Percentiles rank a stretch among this genome's conserved stretches.
These are phyloP conservation scores for Coprinopsis marcescibilis DNA, from an alignment of 768 basidiomycete genomes.

Conservation along the genomic window DNA sequence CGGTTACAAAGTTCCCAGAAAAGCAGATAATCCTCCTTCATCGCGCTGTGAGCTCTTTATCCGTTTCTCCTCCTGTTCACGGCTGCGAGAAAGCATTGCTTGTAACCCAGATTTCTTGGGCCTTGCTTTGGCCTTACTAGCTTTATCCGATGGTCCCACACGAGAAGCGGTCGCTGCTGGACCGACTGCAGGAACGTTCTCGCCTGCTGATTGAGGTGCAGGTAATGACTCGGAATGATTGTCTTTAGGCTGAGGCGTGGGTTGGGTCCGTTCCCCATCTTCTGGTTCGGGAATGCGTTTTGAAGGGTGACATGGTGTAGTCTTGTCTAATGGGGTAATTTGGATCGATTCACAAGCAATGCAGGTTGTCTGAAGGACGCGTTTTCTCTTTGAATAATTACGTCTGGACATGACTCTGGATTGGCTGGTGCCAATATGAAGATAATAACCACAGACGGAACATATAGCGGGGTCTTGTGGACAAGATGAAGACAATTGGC, in stretches of 20 bases:
- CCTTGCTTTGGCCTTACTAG: conserved; percentile 24
- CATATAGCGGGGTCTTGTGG: conserved; percentile 31
- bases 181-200: conserved; percentile 4
- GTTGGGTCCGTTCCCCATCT: background rate
- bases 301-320: background rate
- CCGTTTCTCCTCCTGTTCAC: conserved; percentile 41
- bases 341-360: conserved; percentile 22
- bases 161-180: background rate
- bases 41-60: conserved; percentile 20
- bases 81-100: conserved; percentile 58
- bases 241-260: background rate
- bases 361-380: conserved; percentile 24
- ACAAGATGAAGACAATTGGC: conserved; percentile 5
- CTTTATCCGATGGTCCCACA: background rate
- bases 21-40: conserved; percentile 46
- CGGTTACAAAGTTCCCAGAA: conserved; percentile 36
- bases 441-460: conserved; percentile 46
- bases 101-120: conserved; percentile 55
- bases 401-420: background rate
- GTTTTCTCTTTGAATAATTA: conserved; percentile 9
- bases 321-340: conserved; percentile 16
- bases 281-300: background rate
- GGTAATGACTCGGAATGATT: background rate
- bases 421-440: conserved; percentile 32
- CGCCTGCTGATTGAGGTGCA: conserved; percentile 6